Conservation (phyloP, 2,329 filamentous ascomycete species). For the Thelonectria discophora region DNA sequence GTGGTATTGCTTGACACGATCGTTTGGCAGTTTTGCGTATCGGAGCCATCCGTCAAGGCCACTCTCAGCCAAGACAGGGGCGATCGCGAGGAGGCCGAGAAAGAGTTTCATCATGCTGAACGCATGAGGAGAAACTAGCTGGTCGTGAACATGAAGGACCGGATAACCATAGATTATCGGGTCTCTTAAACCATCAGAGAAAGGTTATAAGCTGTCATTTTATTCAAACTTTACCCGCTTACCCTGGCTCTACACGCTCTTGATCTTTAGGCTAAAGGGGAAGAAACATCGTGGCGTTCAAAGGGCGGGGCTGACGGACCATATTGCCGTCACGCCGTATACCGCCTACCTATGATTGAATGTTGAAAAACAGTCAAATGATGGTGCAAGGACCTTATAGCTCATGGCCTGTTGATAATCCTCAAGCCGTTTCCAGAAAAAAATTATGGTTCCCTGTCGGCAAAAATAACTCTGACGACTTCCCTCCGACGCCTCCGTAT, state of each 20-base stretch:
- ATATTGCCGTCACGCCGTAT: not conserved
- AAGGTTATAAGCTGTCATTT: no score
- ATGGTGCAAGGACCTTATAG: no score
- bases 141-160: no score
- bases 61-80: constrained; percentile 62
- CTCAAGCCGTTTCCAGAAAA: no score
- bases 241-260: not conserved
- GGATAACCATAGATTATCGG: no score
- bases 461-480: no score
- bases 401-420: no score
- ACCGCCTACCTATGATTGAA: not conserved
- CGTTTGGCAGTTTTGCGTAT: constrained; percentile 61
- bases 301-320: not conserved
- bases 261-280: not conserved
- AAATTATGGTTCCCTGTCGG: no score
- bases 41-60: constrained; percentile 71
- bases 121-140: not conserved
- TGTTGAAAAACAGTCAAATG: not conserved
- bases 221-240: no score
- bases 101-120: constrained; percentile 24
- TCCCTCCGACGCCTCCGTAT: no score
- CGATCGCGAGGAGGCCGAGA: constrained; percentile 38
- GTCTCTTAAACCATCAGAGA: no score
- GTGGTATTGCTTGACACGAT: constrained; percentile 42
- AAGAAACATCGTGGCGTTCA: not conserved